Conservation (phyloP, 2,329 filamentous ascomycete genomes). For the Penicillium sp. region DNA sequence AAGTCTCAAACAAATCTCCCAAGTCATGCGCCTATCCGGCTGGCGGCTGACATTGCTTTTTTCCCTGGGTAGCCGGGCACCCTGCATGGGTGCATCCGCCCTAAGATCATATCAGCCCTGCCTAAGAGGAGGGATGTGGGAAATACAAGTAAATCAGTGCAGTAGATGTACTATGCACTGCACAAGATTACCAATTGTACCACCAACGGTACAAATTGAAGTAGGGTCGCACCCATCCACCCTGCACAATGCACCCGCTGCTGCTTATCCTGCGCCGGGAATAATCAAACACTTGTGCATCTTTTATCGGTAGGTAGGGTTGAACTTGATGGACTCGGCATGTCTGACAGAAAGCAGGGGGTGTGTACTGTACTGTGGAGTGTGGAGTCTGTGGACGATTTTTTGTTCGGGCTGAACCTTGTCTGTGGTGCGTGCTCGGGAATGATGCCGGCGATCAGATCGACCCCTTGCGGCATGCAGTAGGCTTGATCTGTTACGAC, state of each 20-base stretch:
- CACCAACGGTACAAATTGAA: not conserved
- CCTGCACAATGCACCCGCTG: not conserved
- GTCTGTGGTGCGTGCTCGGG: slow-evolving; percentile 17
- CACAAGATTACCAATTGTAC: not conserved
- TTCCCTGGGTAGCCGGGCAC: slow-evolving; percentile 8
- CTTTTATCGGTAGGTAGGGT: slow-evolving; percentile 7
- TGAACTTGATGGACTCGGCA: not conserved
- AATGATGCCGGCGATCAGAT: slow-evolving; percentile 18
- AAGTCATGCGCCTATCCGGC: slow-evolving; percentile 12
- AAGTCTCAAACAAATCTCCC: not conserved
- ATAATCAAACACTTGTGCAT: not conserved
- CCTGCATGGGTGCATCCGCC: not conserved
- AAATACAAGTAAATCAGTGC: not conserved
- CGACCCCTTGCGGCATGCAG: slow-evolving; percentile 25
- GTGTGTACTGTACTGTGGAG: not conserved
- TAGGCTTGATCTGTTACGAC: slow-evolving; percentile 11
- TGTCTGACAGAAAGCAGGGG: slow-evolving; percentile 31
- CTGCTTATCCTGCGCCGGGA: not conserved
- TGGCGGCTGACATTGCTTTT: slow-evolving; percentile 9
- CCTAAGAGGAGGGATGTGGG: not conserved
- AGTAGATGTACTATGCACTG: too few species aligned
- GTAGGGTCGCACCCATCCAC: not conserved
- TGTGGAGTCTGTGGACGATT: too few species aligned
- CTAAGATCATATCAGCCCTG: slow-evolving; percentile 7
- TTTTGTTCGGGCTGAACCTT: slow-evolving; percentile 9